Evolutionary conservation across 768 basidiomycete species (phyloP).

Genomic region (Daedaleopsis sinensis): DNA sequence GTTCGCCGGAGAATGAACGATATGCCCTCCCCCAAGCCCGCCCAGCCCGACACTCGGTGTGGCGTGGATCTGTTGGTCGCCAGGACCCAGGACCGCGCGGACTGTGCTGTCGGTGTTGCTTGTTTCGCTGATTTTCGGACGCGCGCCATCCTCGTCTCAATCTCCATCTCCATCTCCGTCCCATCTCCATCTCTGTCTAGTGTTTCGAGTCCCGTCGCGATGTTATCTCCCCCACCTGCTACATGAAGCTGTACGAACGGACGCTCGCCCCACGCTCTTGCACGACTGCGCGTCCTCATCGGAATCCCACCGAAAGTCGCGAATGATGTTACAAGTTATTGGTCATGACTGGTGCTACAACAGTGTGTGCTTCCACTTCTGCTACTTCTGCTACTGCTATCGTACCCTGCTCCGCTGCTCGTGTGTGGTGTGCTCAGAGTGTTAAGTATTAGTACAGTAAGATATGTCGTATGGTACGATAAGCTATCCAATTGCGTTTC

Average conservation of each 20-base stretch:
- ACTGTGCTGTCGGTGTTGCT: not conserved
- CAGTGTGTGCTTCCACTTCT: not conserved
- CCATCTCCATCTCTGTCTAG: not conserved
- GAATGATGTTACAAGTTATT: conserved; percentile 12
- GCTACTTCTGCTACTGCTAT: conserved; percentile 17
- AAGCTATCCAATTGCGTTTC: too few relatives aligned
- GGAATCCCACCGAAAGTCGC: not conserved
- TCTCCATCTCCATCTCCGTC: not conserved
- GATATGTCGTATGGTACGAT: too few relatives aligned
- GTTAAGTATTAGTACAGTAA: conserved; percentile 5
- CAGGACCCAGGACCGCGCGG: not conserved
- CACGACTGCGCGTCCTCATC: too few relatives aligned
- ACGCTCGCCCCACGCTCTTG: too few relatives aligned
- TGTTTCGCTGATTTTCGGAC: not conserved
- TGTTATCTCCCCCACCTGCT: too few relatives aligned
- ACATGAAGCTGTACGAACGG: too few relatives aligned
- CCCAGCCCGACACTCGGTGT: too few relatives aligned
- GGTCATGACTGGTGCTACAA: conserved; percentile 17
- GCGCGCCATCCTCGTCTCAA: not conserved
- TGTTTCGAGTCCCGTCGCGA: too few relatives aligned
- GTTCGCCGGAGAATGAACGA: conserved; percentile 83
- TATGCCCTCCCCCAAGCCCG: not conserved
- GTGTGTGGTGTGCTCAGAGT: conserved; percentile 12
- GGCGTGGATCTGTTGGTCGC: not conserved
- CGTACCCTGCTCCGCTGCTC: conserved; percentile 8